Evolutionary conservation across 352 stramenopile species (phyloP), one percentile per base, ranked within the genome.

Genomic region (Pythium volutum): DNA sequence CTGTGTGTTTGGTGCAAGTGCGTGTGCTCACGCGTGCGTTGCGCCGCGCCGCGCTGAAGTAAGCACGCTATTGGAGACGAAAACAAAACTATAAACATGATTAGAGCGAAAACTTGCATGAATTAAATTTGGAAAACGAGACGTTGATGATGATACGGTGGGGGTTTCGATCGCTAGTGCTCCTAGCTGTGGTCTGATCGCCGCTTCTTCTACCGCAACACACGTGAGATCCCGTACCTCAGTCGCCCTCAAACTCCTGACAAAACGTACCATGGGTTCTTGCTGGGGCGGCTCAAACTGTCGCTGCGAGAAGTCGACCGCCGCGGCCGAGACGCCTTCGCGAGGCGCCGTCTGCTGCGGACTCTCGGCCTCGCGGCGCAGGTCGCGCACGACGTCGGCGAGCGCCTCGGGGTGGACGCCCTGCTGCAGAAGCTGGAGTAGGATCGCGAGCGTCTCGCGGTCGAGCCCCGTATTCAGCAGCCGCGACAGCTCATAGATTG

Each of bases 381-480:
- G 73, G 23, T 97, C 88, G 71, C 93, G 91, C n/a, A 97, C 87
- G 16, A 96, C 88, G 29, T 77, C 73, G 23, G 90, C 90, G 9
- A 97, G 71, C 26, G 87, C 87, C 57, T 97, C 90, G 0, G 90
- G 90, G 71, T 97, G 95, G 25, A 96, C 89, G 58, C 90, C 90
- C 54, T 90, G 92, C 65, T 97, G 83, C 50, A 95, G 75, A 23
- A 97, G 76, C 47, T 84, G 75, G 66, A 97, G 81, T 59, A 97
- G 72, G 64, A 96, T 93, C 56, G 73, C 76, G 42, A 97, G 73
- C 26, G 87, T 96, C 67, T 97, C 85, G 45, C 83, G 84, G 62
- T 97, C 88, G 34, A 97, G 71, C 0, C 90, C 90, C 23, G 90
- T 97, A 69, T 97, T 95, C 33, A 97, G 76, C 62, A 97, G 75